Evolutionary conservation across 2,329 filamentous ascomycete genomes (phyloP).

Genomic region (Madurella fahalii): DNA sequence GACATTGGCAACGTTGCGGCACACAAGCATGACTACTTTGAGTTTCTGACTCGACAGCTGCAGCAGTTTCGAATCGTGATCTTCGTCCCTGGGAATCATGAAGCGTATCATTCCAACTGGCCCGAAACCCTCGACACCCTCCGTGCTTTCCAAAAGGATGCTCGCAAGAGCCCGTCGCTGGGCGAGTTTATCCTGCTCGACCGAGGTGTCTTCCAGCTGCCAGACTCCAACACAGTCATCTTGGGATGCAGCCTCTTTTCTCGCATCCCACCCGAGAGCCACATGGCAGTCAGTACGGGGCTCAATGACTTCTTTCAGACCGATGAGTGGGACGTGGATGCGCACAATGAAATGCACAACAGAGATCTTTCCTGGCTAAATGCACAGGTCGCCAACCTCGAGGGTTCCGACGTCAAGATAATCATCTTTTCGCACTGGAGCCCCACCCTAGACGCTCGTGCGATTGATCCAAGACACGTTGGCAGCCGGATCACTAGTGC

Average conservation of each 20-base stretch:
- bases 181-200: slow-evolving; percentile 42
- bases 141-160: slow-evolving; percentile 30
- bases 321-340: slow-evolving; percentile 22
- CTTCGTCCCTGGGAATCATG: slow-evolving; percentile 54
- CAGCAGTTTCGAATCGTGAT: slow-evolving; percentile 46
- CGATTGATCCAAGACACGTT: slow-evolving; percentile 17
- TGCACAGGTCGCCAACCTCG: slow-evolving; percentile 14
- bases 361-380: slow-evolving; percentile 29
- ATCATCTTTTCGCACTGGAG: slow-evolving; percentile 26
- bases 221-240: slow-evolving; percentile 33
- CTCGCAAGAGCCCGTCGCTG: slow-evolving; percentile 23
- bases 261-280: slow-evolving; percentile 29
- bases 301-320: slow-evolving; percentile 43
- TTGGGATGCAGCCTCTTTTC: slow-evolving; percentile 44
- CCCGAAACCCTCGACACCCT: slow-evolving; percentile 29
- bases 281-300: slow-evolving; percentile 31
- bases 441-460: slow-evolving; percentile 21
- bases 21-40: slow-evolving; percentile 40
- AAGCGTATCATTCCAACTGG: slow-evolving; percentile 46
- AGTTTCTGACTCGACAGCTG: slow-evolving; percentile 48
- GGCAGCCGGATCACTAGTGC: slow-evolving; percentile 23
- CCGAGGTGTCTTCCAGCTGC: slow-evolving; percentile 36
- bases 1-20: slow-evolving; percentile 47
- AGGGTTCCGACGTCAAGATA: slow-evolving; percentile 8
- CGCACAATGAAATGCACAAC: slow-evolving; percentile 24